Percentiles rank a stretch among this genome's conserved stretches.
Evolutionary conservation across 2,329 filamentous ascomycete genomes (phyloP).

Genomic region (Biscogniauxia marginata): DNA sequence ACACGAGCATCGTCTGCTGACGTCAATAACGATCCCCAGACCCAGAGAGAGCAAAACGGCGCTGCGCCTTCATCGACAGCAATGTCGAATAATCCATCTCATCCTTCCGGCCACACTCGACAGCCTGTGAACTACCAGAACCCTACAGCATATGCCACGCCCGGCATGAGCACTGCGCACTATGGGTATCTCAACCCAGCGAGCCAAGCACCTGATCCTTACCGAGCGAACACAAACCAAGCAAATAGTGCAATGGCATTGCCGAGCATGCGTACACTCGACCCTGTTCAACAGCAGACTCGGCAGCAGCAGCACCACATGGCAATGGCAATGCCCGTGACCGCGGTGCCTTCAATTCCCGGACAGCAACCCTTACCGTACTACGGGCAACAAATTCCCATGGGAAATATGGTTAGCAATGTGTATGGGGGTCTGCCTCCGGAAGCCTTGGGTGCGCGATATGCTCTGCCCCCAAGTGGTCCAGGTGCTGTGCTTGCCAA

Average conservation of each 20-base stretch:
- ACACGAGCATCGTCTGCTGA: conserved; percentile 12
- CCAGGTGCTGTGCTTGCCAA: conserved; percentile 46
- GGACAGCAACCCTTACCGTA: conserved; percentile 40
- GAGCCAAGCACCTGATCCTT: conserved; percentile 33
- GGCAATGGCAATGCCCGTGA: conserved; percentile 37
- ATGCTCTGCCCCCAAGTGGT: conserved; percentile 47
- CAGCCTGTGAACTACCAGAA: conserved; percentile 29
- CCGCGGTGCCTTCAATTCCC: conserved; percentile 37
- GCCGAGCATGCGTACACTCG: conserved; percentile 45
- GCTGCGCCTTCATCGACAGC: conserved; percentile 21
- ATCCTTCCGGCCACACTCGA: conserved; percentile 28
- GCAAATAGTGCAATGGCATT: conserved; percentile 36
- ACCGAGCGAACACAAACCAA: conserved; percentile 33
- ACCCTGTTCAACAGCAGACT: conserved; percentile 34
- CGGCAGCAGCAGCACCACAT: conserved; percentile 35
- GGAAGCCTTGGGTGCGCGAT: conserved; percentile 43
- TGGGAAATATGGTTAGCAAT: conserved; percentile 29
- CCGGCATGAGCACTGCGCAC: conserved; percentile 28
- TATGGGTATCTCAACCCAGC: conserved; percentile 30
- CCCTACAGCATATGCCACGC: conserved; percentile 26
- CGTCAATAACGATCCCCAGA: conserved; percentile 13
- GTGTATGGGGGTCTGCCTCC: conserved; percentile 43
- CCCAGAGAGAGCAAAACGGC: conserved; percentile 18
- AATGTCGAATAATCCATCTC: conserved; percentile 33
- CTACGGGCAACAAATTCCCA: conserved; percentile 40